Base-by-base conservation (phyloP, 2,329 filamentous ascomycete genomes). In the Cercospora janseana region DNA sequence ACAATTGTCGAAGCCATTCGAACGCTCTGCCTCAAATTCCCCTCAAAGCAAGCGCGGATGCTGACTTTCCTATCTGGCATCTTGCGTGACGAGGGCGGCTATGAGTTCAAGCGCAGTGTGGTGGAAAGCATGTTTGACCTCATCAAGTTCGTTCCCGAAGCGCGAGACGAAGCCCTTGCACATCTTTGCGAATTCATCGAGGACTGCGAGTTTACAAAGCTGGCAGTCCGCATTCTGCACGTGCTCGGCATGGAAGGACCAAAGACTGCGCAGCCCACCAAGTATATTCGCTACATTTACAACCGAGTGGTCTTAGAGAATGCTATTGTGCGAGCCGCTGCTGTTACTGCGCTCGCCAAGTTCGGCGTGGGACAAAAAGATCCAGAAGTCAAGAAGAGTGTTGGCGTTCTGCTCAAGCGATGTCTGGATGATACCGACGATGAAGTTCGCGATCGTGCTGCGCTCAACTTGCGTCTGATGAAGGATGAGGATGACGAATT, bases 111-210 rank as follows among this genome's bases (percentile, higher is more conserved):
- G 82, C 86, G 89, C 50, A 87, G 89, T 45, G 92, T 98, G 8
- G 92, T 98, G 15, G 93, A 98, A 76, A 95, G 90, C 78, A 97
- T 98, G 85, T 97, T 98, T 66, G 93, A 98, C 65, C 76, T 98
- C 49, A 97, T 98, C 77, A 96, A 97, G 71, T 98, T 98, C 65
- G 92, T 98, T 3, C 93, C 93, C 1, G 93, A 96, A 53, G 83
- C 81, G 63, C 83, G 83, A 65, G 82, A 86, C 69, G 83, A 86
- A 59, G 92, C 93, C 13, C 82, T 98, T 41, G 88, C 92, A 10
- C 93, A 97, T 66, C 82, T 98, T 16, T 97, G 93, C 75, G 93
- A 98, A 69, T 98, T 98, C 68, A 98, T 98, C 59, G 93, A 98
- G 72, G 93, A 98, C 69, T 98, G 93, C 75, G 93, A 98, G 69